Percentiles rank a stretch among this genome's conserved stretches.
Evolutionary conservation across 2,329 filamentous ascomycete genomes (phyloP).

Genomic region (Cladosporium halotolerans): DNA sequence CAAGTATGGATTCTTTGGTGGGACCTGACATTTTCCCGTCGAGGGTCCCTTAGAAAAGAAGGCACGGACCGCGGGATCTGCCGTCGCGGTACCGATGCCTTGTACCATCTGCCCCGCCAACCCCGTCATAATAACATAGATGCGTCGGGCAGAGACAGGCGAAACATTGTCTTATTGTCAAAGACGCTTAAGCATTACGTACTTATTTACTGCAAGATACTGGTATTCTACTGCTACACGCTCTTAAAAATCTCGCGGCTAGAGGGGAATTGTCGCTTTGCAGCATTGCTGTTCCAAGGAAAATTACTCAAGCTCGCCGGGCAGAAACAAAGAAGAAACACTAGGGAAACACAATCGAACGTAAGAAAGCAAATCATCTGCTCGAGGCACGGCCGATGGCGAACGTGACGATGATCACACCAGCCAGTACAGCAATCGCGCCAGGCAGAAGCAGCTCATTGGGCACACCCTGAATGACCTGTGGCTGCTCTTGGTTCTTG

Average conservation of each 20-base stretch:
- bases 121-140: too few species aligned
- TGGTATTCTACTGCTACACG: conserved; percentile 12
- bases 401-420: conserved; percentile 91
- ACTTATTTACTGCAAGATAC: background rate
- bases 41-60: background rate
- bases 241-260: conserved; percentile 1
- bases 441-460: conserved; percentile 91
- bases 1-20: background rate
- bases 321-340: background rate
- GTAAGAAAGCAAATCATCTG: conserved; percentile 4
- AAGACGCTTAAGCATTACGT: background rate
- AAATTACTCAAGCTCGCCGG: background rate
- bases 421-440: conserved; percentile 89
- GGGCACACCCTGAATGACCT: conserved; percentile 83
- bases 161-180: too few species aligned
- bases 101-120: too few species aligned
- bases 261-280: conserved; percentile 8
- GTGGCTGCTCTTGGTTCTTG: conserved; percentile 55
- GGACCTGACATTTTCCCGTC: background rate
- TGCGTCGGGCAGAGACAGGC: too few species aligned
- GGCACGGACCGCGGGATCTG: background rate
- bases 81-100: too few species aligned
- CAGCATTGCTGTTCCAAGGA: conserved; percentile 1
- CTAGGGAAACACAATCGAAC: background rate
- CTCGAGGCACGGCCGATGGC: conserved; percentile 50